Percentiles rank a stretch among this genome's conserved stretches.
These are phyloP conservation scores for Trichoderma asperellum DNA, from an alignment of 2,329 filamentous ascomycete species.

Conservation along the genomic window DNA sequence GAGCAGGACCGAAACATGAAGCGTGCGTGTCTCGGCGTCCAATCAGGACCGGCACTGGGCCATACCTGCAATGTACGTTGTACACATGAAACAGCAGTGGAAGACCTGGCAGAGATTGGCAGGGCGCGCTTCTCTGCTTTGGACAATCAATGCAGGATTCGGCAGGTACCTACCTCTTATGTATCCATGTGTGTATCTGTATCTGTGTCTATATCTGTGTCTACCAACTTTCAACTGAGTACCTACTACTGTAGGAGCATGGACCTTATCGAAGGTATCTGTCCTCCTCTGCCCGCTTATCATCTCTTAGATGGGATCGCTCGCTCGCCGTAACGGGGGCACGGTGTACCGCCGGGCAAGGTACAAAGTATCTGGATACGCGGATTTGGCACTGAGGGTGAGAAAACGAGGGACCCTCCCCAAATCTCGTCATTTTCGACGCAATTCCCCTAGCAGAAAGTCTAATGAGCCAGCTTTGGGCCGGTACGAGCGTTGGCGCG, in stretches of 20 bases:
- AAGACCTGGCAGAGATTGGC: not conserved
- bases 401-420: not conserved
- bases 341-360: not conserved
- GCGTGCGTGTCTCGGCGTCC: slow-evolving; percentile 2
- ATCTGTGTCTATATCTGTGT: not conserved
- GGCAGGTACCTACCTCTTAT: not conserved
- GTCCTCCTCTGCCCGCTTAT: not conserved
- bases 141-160: slow-evolving; percentile 15
- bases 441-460: slow-evolving; percentile 5
- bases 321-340: too few species aligned
- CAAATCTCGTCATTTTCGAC: slow-evolving; percentile 20
- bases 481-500: not conserved
- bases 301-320: not conserved
- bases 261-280: too few species aligned
- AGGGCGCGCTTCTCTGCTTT: not conserved
- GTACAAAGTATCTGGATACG: not conserved
- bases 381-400: slow-evolving; percentile 3
- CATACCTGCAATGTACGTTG: not conserved
- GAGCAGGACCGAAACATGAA: not conserved
- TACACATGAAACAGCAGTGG: slow-evolving; percentile 20
- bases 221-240: not conserved
- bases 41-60: slow-evolving; percentile 6
- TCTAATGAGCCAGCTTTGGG: slow-evolving; percentile 14
- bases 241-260: not conserved
- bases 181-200: not conserved